Base-by-base conservation (phyloP, 1,284 basidiomycete genomes). In the Ceratobasidium sp. region DNA sequence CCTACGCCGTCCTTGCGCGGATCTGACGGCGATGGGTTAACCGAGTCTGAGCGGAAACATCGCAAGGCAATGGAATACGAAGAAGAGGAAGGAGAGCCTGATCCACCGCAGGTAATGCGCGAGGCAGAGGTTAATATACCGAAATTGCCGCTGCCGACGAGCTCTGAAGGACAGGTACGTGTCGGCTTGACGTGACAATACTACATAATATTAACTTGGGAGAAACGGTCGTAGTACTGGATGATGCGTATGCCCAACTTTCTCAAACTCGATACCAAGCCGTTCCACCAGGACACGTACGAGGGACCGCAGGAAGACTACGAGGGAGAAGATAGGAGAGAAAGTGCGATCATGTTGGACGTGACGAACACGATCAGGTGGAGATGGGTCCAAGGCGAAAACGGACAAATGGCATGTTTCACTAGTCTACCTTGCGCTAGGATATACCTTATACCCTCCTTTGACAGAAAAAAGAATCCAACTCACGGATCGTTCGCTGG, bases 341-440 rank as follows among this genome's bases (percentile, higher is more conserved):
- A 90, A 80, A 90, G 85, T 40, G 88, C 91, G 49, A 92, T 95
- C 82, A 94, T 94, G 84, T 88, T 97, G 70, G 94, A 94, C 82
- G 94, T 96, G 12, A 94, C 96, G 86, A 97, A 97, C 84, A 96
- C 95, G 1, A 88, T 97, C 44, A 91, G 96, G 63, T 97, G 96
- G 96, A 90, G 93, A 79, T 97, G 96, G 95, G 87, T 88, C 10
- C 93, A 93, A 83, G 91, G 94, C 82, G 88, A 90, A 78, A 85
- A 88, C 56, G 93, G 91, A 5, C 86, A 90, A 82, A 92, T 92
- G 82, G 95, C 95, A 82, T 86, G 92, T 88, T 23, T 76, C 68
- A n/a, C n/a, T n/a, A n/a, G n/a, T n/a, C n/a, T n/a, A n/a, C n/a
- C n/a, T n/a, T n/a, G n/a, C n/a, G n/a, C n/a, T n/a, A n/a, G n/a